A percentile compares a stretch with the other conserved stretches of the same genome.
These are phyloP conservation scores for Mortierella sp. DNA, from an alignment of 371 early-diverging fungal genomes.

Conservation along the genomic window DNA sequence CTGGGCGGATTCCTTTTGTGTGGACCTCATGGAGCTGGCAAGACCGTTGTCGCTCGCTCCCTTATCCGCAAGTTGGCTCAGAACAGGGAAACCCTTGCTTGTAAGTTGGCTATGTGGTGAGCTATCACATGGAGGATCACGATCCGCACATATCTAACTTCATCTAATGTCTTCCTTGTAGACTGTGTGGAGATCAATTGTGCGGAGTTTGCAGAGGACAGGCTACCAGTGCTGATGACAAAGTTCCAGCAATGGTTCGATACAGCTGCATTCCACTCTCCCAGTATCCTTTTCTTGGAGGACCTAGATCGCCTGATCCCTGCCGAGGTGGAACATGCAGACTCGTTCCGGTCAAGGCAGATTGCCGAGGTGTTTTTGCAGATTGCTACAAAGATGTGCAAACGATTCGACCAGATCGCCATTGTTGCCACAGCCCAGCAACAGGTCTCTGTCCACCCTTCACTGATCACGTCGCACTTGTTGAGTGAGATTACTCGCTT, in stretches of 20 bases:
- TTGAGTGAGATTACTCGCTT: constrained; percentile 79
- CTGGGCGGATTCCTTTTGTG: constrained; percentile 85
- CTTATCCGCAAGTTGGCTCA: constrained; percentile 61
- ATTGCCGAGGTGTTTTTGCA: constrained; percentile 77
- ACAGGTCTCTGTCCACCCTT: constrained; percentile 76
- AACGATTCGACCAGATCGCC: constrained; percentile 66
- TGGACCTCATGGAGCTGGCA: constrained; percentile 92
- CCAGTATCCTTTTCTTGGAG: constrained; percentile 94
- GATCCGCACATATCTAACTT: not conserved
- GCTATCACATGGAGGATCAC: constrained; percentile 9
- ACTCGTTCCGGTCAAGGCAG: constrained; percentile 78
- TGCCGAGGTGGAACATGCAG: constrained; percentile 87
- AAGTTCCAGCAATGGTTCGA: constrained; percentile 76
- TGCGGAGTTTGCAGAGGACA: constrained; percentile 73
- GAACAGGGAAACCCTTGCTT: constrained; percentile 66
- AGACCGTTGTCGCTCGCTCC: constrained; percentile 77
- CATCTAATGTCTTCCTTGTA: constrained; percentile 24
- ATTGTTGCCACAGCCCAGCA: constrained; percentile 82
- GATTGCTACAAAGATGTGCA: constrained; percentile 61
- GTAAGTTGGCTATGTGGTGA: constrained; percentile 57
- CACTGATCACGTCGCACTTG: constrained; percentile 73
- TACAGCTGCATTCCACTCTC: constrained; percentile 84
- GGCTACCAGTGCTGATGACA: constrained; percentile 75
- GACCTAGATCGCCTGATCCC: constrained; percentile 96
- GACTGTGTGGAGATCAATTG: constrained; percentile 76